Base-by-base conservation (phyloP, 2,329 filamentous ascomycete genomes). In the Pseudohalonectria lignicola region DNA sequence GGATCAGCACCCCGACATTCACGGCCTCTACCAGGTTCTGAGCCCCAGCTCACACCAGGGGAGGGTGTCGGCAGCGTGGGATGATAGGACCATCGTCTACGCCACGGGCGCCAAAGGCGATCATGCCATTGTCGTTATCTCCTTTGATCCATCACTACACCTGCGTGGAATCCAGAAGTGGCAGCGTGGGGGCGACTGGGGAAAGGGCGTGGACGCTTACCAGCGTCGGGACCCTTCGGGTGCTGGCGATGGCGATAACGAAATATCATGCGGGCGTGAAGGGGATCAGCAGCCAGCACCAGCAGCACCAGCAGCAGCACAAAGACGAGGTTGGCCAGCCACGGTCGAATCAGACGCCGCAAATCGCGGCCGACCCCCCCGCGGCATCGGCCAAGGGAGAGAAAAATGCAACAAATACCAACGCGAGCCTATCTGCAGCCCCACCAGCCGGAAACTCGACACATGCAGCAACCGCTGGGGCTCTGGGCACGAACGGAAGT, bases 221-320 rank as follows among this genome's bases (percentile, higher is more conserved):
- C 7, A 26, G 23, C 23, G 8, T 8, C 12, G 12, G 23, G 23
- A 12, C 12, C 23, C 23, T n/a, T 94, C 73, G 90, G 88, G n/a
- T n/a, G n/a, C n/a, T n/a, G n/a, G n/a, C n/a, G n/a, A n/a, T n/a
- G n/a, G n/a, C n/a, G n/a, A n/a, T n/a, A n/a, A n/a, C n/a, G n/a
- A n/a, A n/a, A n/a, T n/a, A n/a, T n/a, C n/a, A n/a, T n/a, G n/a
- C n/a, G n/a, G n/a, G n/a, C n/a, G n/a, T n/a, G n/a, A n/a, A n/a
- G n/a, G n/a, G n/a, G n/a, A n/a, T n/a, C n/a, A n/a, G n/a, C n/a
- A 26, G 7, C 7, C 8, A 12, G 23, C n/a, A n/a, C 12, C 23
- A 12, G 23, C 23, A 26, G 12, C 23, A 12, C 23, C 23, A 26
- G 23, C 23, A 26, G 7, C 12, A 12, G 12, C 23, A 12, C 7